A percentile compares a stretch with the other conserved stretches of the same genome.
These are phyloP conservation scores for Astrothelium subdiscretum DNA, from an alignment of 495 filamentous ascomycete genomes.

Conservation along the genomic window DNA sequence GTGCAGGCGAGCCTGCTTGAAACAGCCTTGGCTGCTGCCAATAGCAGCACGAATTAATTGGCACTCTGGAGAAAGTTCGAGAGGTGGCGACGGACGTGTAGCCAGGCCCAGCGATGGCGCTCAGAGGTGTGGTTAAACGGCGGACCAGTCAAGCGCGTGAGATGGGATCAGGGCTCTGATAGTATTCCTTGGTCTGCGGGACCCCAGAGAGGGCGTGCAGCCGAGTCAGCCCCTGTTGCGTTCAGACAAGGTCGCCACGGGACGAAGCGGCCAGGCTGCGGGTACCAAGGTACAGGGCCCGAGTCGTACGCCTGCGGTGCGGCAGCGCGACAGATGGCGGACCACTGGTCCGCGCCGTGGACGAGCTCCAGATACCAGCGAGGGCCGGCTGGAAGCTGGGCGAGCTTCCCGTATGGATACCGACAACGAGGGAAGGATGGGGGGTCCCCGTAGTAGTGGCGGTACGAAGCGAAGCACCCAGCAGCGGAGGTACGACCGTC, in stretches of 20 bases:
- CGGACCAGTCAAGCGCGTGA: neutral
- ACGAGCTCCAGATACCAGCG: neutral
- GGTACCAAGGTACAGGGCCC: conserved; percentile 3
- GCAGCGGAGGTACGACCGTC: neutral
- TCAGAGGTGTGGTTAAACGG: neutral
- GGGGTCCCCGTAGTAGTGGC: neutral
- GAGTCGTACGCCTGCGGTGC: neutral
- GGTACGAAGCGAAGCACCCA: conserved; percentile 1
- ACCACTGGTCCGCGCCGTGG: neutral
- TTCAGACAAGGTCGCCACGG: conserved; percentile 3
- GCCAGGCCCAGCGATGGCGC: neutral
- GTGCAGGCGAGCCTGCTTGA: neutral
- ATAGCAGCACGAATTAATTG: neutral
- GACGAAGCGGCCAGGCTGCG: conserved; percentile 2
- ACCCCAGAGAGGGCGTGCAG: neutral
- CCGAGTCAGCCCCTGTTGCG: neutral
- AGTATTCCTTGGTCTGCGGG: neutral
- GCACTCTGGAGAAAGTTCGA: neutral
- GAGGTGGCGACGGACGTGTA: neutral
- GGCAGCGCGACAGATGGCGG: neutral
- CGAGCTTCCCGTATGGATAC: neutral
- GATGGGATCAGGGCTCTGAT: neutral
- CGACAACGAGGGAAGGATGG: neutral
- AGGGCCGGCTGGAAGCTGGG: neutral
- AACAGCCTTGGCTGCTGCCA: neutral